Conservation (phyloP, 2,329 filamentous ascomycete species). For the Helotiales sp. region DNA sequence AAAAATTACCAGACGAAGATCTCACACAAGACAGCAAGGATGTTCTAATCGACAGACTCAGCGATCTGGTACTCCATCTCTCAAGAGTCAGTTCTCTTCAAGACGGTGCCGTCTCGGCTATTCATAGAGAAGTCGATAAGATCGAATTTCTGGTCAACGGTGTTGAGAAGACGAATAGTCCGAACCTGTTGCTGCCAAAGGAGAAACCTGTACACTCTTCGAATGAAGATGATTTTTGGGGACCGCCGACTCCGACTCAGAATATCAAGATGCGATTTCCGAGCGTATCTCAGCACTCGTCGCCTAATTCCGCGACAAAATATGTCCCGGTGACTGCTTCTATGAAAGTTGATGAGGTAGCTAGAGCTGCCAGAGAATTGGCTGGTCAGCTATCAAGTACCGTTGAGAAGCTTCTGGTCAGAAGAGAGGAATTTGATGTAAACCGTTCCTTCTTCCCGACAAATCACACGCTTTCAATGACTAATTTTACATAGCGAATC, state of each 20-base stretch:
- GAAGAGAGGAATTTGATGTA: constrained; percentile 65
- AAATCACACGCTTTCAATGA: too few species aligned
- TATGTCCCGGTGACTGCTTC: constrained; percentile 4
- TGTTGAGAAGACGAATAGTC: constrained; percentile 7
- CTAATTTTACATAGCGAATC: too few species aligned
- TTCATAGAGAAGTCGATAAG: constrained; percentile 46
- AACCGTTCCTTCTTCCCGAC: too few species aligned
- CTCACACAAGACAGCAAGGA: constrained; percentile 42
- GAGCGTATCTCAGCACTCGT: neutral
- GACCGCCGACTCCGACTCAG: constrained; percentile 33
- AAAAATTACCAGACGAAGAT: constrained; percentile 25
- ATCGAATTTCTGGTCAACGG: constrained; percentile 42
- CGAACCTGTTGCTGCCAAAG: neutral
- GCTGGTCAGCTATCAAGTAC: constrained; percentile 56
- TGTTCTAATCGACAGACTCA: constrained; percentile 43
- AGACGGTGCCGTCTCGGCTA: constrained; percentile 39
- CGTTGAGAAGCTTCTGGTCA: constrained; percentile 55
- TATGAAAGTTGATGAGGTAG: constrained; percentile 46
- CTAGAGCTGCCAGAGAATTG: constrained; percentile 51
- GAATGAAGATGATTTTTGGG: constrained; percentile 34
- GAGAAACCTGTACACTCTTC: constrained; percentile 6
- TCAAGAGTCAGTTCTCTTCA: constrained; percentile 38
- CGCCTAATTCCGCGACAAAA: neutral
- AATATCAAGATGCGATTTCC: constrained; percentile 32
- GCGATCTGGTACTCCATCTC: constrained; percentile 43